phyloP scores from a whole-genome alignment of 345 rosid species.

The Jatropha curcas region DNA sequence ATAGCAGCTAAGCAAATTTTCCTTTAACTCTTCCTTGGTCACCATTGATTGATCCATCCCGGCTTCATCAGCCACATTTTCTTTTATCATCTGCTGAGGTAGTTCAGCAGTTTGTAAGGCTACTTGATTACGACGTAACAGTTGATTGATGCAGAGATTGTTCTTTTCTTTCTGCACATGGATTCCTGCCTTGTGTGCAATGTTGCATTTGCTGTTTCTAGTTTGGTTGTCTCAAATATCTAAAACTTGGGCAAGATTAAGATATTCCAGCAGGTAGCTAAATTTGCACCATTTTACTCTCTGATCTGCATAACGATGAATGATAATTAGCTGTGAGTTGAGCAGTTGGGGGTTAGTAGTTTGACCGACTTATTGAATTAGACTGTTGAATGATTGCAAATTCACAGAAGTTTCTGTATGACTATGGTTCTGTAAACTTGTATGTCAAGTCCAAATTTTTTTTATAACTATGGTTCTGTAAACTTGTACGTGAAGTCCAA shows the following conservation, averaged over 20 bases:
- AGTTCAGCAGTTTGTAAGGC: background rate
- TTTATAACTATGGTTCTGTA: background rate
- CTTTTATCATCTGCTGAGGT: background rate
- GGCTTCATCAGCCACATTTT: background rate
- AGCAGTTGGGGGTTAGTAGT: background rate
- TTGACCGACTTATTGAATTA: background rate
- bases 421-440: background rate
- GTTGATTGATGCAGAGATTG: background rate
- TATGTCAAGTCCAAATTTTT: background rate
- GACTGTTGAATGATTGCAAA: background rate
- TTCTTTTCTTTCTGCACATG: background rate
- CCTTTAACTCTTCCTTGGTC: too few species aligned
- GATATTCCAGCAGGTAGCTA: background rate
- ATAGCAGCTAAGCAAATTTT: background rate
- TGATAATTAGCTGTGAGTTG: background rate
- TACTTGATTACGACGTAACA: background rate
- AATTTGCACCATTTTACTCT: background rate
- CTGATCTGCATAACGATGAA: background rate
- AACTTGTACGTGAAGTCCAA: background rate
- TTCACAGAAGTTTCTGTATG: too few species aligned
- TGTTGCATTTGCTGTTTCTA: background rate
- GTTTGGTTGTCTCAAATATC: background rate
- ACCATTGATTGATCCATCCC: background rate
- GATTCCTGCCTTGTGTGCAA: background rate
- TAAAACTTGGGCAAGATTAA: background rate